Percentiles rank a stretch among this genome's conserved stretches.
Evolutionary conservation across 257 asterid species (phyloP).

Genomic region (Solanum megistacrolobum): DNA sequence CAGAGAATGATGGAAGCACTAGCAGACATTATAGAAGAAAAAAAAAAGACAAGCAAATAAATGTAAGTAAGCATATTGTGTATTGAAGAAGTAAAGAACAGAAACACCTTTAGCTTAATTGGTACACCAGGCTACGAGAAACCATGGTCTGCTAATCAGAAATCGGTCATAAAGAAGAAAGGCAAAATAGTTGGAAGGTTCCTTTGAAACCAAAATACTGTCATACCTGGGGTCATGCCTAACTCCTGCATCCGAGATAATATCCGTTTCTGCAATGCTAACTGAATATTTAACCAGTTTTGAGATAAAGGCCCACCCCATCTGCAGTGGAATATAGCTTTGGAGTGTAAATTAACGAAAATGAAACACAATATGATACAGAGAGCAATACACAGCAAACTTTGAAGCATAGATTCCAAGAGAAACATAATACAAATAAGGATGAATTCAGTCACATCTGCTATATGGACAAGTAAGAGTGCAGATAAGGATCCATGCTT

Average conservation of each 20-base stretch:
- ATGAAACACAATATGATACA: background rate
- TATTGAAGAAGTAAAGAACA: background rate
- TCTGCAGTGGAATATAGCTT: slow-evolving; percentile 30
- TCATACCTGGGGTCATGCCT: slow-evolving; percentile 96
- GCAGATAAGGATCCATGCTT: background rate
- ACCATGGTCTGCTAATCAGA: background rate
- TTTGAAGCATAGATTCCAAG: background rate
- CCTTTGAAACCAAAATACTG: background rate
- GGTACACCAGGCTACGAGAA: background rate
- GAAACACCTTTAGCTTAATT: background rate
- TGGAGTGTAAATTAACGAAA: background rate
- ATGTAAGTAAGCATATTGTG: background rate
- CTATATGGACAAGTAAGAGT: background rate
- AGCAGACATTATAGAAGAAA: slow-evolving; percentile 1
- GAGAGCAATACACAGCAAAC: background rate
- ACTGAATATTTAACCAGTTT: slow-evolving; percentile 76
- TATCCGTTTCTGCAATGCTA: slow-evolving; percentile 74
- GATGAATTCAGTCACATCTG: background rate
- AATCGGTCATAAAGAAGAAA: background rate
- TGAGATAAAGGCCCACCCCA: slow-evolving; percentile 98
- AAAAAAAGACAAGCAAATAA: background rate
- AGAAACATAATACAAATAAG: background rate
- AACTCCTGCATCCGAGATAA: slow-evolving; percentile 75
- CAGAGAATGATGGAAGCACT: slow-evolving; percentile 99
- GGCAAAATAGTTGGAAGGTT: background rate